Percentiles rank a stretch among this genome's conserved stretches.
Conservation (phyloP, 2,329 filamentous ascomycete genomes). For the Paraphoma sp. region DNA sequence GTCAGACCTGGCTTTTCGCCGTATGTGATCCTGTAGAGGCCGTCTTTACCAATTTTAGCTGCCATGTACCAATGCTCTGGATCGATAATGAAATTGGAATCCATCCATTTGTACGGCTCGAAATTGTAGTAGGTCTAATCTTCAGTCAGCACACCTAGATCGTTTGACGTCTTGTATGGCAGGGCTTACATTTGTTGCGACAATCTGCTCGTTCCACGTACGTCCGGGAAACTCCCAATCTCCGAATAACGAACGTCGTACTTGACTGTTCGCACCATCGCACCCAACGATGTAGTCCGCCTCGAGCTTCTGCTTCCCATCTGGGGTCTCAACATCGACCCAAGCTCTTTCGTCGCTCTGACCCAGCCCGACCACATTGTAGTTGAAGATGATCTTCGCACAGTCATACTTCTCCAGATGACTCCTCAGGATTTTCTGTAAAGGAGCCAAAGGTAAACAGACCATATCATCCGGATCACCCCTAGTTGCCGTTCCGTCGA, state of each 20-base stretch:
- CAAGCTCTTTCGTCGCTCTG: constrained; percentile 16
- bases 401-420: not conserved
- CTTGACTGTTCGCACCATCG: constrained; percentile 72
- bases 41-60: constrained; percentile 61
- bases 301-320: constrained; percentile 3
- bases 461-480: constrained; percentile 10
- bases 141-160: not conserved
- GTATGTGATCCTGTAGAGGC: constrained; percentile 66
- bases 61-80: constrained; percentile 66
- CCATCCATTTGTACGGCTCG: constrained; percentile 58
- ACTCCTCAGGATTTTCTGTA: constrained; percentile 4
- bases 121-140: constrained; percentile 65
- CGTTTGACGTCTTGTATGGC: not conserved
- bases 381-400: constrained; percentile 6
- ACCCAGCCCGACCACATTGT: constrained; percentile 10
- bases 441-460: constrained; percentile 11
- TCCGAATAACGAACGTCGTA: constrained; percentile 41
- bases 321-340: constrained; percentile 9
- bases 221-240: constrained; percentile 57
- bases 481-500: constrained; percentile 4
- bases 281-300: constrained; percentile 67
- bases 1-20: constrained; percentile 60
- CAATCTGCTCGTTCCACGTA: constrained; percentile 64
- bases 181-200: constrained; percentile 62
- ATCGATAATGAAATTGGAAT: constrained; percentile 65